Conservation (phyloP, 192 early-diverging fungal genomes). For the Allomyces javanicus region DNA sequence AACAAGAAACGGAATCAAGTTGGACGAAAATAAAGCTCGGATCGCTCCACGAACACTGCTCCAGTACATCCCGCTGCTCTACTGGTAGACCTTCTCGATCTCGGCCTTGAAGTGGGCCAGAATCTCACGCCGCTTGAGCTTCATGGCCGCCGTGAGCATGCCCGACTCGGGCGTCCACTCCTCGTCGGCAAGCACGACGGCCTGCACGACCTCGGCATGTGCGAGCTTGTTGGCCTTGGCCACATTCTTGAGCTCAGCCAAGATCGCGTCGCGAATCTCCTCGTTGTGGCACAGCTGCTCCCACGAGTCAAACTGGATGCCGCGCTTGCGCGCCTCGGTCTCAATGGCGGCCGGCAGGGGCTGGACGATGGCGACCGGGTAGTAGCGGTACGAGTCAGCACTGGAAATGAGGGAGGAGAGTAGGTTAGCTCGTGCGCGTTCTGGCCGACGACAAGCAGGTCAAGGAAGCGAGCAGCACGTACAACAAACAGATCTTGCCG, state of each 20-base stretch:
- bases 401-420: neutral
- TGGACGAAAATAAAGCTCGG: too few relatives aligned
- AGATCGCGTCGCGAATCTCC: conserved; percentile 19
- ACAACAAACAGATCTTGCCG: conserved; percentile 51
- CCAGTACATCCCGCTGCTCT: too few relatives aligned
- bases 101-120: conserved; percentile 35
- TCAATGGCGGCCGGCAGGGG: conserved; percentile 35
- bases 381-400: conserved; percentile 45
- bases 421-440: too few relatives aligned
- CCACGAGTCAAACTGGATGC: conserved; percentile 17
- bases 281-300: conserved; percentile 27
- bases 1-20: too few relatives aligned
- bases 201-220: conserved; percentile 48
- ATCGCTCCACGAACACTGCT: too few relatives aligned
- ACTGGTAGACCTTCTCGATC: conserved; percentile 21
- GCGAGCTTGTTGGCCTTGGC: conserved; percentile 48
- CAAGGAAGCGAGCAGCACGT: too few relatives aligned
- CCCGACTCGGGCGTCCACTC: conserved; percentile 85
- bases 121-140: conserved; percentile 69
- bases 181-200: conserved; percentile 43
- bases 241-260: too few relatives aligned
- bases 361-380: conserved; percentile 59
- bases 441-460: too few relatives aligned
- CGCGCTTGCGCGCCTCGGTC: conserved; percentile 21
- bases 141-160: conserved; percentile 79